Evolutionary conservation across 495 filamentous ascomycete genomes (phyloP).

Genomic region (Tetracladium marchalianum): DNA sequence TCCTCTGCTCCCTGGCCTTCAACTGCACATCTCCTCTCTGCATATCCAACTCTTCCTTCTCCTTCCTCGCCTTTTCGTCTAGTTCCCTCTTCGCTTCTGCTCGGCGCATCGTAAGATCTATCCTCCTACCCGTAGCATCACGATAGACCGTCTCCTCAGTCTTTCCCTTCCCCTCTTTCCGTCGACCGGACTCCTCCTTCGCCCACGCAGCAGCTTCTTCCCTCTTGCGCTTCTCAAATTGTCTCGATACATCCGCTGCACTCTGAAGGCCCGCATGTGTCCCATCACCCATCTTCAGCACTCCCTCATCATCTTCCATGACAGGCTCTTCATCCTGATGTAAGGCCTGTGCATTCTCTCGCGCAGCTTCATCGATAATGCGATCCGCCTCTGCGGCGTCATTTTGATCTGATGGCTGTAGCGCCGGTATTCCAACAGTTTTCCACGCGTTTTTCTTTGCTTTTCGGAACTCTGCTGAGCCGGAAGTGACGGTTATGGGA

Average conservation of each 20-base stretch:
- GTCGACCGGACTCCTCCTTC: slow-evolving; percentile 23
- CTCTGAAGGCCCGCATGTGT: slow-evolving; percentile 79
- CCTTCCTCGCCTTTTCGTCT: slow-evolving; percentile 58
- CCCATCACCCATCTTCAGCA: slow-evolving; percentile 69
- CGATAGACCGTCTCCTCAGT: slow-evolving; percentile 75
- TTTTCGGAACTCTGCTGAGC: slow-evolving; percentile 57
- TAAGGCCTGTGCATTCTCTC: slow-evolving; percentile 45
- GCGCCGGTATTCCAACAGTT: slow-evolving; percentile 46
- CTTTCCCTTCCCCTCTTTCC: slow-evolving; percentile 32
- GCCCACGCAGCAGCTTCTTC: slow-evolving; percentile 33
- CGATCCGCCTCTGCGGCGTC: slow-evolving; percentile 65
- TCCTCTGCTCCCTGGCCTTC: slow-evolving; percentile 35
- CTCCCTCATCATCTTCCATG: slow-evolving; percentile 27
- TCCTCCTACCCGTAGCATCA: slow-evolving; percentile 83
- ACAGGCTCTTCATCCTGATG: slow-evolving; percentile 39
- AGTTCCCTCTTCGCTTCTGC: slow-evolving; percentile 70
- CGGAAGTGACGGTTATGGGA: slow-evolving; percentile 31
- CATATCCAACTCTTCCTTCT: slow-evolving; percentile 48
- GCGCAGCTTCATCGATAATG: slow-evolving; percentile 66
- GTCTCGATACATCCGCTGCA: slow-evolving; percentile 66
- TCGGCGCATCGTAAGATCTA: slow-evolving; percentile 82
- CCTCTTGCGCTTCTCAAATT: slow-evolving; percentile 45
- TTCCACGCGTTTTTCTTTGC: slow-evolving; percentile 75
- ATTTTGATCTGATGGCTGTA: slow-evolving; percentile 22
- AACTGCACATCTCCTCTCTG: slow-evolving; percentile 81